These are phyloP conservation scores for Euphorbia lathyris DNA, from an alignment of 345 rosid genomes.

Conservation along the genomic window DNA sequence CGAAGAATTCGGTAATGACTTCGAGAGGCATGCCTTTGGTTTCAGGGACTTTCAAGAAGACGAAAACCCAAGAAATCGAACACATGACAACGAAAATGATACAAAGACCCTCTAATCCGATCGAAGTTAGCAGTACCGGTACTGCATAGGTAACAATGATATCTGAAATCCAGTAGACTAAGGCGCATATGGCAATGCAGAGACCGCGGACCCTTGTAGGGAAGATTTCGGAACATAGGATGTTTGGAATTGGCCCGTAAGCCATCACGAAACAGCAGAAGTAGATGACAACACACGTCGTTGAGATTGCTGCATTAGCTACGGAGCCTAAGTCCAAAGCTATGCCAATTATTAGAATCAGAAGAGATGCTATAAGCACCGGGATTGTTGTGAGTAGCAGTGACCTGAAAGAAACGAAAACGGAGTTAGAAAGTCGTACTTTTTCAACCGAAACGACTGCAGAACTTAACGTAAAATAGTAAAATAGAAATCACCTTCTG, in stretches of 20 bases:
- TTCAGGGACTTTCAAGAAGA: slow-evolving; percentile 91
- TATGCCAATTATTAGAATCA: slow-evolving; percentile 57
- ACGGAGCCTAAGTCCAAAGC: slow-evolving; percentile 48
- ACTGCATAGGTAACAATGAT: slow-evolving; percentile 86
- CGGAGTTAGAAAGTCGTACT: not conserved
- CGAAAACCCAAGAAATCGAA: slow-evolving; percentile 71
- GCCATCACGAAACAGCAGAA: slow-evolving; percentile 86
- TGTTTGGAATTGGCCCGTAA: slow-evolving; percentile 91
- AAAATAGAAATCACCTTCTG: slow-evolving; percentile 56
- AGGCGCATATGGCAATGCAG: slow-evolving; percentile 89
- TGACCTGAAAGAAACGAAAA: slow-evolving; percentile 46
- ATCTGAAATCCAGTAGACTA: slow-evolving; percentile 81
- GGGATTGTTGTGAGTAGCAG: slow-evolving; percentile 83
- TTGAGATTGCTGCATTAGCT: slow-evolving; percentile 63
- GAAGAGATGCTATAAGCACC: slow-evolving; percentile 65
- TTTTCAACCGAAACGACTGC: not conserved
- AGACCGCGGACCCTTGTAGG: slow-evolving; percentile 97
- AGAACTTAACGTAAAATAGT: not conserved
- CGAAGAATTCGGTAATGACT: slow-evolving; percentile 93
- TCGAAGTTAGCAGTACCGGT: slow-evolving; percentile 74
- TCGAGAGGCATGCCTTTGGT: slow-evolving; percentile 99
- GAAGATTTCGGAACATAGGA: slow-evolving; percentile 96
- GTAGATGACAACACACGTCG: slow-evolving; percentile 74
- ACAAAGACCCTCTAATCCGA: slow-evolving; percentile 75
- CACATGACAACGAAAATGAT: slow-evolving; percentile 79